These are phyloP conservation scores for Decorospora gaudefroyi DNA, from an alignment of 2,329 filamentous ascomycete species.

Conservation along the genomic window DNA sequence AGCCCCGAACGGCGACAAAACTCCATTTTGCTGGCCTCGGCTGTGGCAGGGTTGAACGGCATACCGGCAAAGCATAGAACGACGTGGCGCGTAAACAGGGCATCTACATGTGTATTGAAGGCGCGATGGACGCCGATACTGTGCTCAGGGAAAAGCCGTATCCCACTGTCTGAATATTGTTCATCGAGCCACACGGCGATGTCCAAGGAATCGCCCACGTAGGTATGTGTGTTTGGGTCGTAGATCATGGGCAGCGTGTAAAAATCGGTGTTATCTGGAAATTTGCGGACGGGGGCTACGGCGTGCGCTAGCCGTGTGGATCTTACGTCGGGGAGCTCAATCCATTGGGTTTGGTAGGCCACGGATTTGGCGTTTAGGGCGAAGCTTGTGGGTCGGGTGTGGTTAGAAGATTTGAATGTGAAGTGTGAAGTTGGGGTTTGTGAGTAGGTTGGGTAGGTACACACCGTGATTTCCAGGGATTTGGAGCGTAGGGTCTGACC, in stretches of 20 bases:
- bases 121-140: conserved; percentile 39
- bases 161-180: conserved; percentile 53
- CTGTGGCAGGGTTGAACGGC: conserved; percentile 57
- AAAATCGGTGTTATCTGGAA: conserved; percentile 61
- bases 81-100: conserved; percentile 55
- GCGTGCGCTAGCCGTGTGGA: conserved; percentile 54
- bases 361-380: conserved; percentile 56
- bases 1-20: conserved; percentile 54
- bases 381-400: too few species aligned
- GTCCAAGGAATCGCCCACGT: conserved; percentile 66
- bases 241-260: conserved; percentile 63
- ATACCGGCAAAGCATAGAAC: conserved; percentile 50
- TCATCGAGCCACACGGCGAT: conserved; percentile 64
- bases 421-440: background rate
- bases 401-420: background rate
- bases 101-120: conserved; percentile 62
- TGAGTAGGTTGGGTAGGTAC: background rate
- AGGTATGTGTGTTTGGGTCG: conserved; percentile 50
- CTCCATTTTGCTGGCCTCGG: conserved; percentile 52
- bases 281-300: conserved; percentile 57
- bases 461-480: conserved; percentile 56
- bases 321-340: conserved; percentile 58
- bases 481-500: conserved; percentile 50
- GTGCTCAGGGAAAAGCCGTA: conserved; percentile 55
- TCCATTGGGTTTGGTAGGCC: conserved; percentile 58